Conservation (phyloP, 192 early-diverging fungal species). For the Lobulomyces angularis region DNA sequence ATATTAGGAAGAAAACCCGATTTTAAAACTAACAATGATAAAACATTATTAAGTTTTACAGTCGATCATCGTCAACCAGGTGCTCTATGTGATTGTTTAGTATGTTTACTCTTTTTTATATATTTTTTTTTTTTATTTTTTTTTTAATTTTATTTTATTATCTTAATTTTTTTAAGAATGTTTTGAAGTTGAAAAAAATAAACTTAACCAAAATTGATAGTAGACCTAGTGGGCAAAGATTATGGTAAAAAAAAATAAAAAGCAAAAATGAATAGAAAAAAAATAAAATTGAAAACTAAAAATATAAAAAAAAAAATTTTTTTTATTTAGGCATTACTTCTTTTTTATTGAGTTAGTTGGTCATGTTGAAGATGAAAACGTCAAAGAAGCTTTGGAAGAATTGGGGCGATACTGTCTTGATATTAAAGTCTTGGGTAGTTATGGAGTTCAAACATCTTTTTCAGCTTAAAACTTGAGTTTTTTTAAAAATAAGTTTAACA, state of each 20-base stretch:
- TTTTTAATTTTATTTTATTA: too few species aligned
- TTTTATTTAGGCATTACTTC: slow-evolving; percentile 60
- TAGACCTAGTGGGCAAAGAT: slow-evolving; percentile 60
- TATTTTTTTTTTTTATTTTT: too few species aligned
- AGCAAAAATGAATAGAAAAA: too few species aligned
- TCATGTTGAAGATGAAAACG: slow-evolving; percentile 55
- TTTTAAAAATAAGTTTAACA: too few species aligned
- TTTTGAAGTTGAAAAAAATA: slow-evolving; percentile 67
- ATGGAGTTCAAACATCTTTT: slow-evolving; percentile 53
- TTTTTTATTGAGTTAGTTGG: slow-evolving; percentile 88
- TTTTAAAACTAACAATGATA: slow-evolving; percentile 50
- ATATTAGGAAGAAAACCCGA: slow-evolving; percentile 62
- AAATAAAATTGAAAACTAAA: too few species aligned
- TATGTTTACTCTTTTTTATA: too few species aligned
- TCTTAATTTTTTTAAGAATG: too few species aligned
- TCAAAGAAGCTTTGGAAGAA: slow-evolving; percentile 54
- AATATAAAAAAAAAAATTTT: too few species aligned
- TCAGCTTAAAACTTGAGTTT: too few species aligned
- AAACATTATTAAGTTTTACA: slow-evolving; percentile 75
- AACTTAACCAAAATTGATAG: slow-evolving; percentile 89
- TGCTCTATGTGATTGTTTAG: slow-evolving; percentile 74
- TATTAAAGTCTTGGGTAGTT: slow-evolving; percentile 69
- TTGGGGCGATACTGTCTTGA: slow-evolving; percentile 61
- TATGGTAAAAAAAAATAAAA: too few species aligned
- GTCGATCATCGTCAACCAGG: slow-evolving; percentile 81